These are phyloP conservation scores for Tagetes erecta DNA, from an alignment of 129 eudicot genomes.

Conservation along the genomic window DNA sequence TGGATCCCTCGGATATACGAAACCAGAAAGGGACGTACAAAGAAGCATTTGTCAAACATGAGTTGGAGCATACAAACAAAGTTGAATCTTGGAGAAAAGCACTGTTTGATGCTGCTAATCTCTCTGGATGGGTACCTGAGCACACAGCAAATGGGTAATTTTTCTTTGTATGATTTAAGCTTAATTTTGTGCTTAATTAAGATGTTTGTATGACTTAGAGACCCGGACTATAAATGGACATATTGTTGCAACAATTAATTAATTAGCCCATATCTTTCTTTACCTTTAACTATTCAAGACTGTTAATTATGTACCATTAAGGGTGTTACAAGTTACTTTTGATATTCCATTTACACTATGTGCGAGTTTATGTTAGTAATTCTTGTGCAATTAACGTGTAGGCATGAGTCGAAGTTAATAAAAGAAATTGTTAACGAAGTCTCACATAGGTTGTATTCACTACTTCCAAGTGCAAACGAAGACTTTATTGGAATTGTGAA, in stretches of 20 bases:
- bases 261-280: background rate
- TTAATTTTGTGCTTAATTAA: background rate
- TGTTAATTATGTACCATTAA: background rate
- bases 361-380: background rate
- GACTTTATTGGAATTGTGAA: conserved; percentile 11
- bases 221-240: background rate
- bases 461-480: conserved; percentile 7
- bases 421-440: conserved; percentile 12
- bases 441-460: background rate
- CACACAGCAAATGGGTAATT: background rate
- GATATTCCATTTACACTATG: background rate
- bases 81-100: conserved; percentile 16
- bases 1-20: conserved; percentile 6
- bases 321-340: background rate
- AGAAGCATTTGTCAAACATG: background rate
- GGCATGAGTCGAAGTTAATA: conserved; percentile 6
- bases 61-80: background rate
- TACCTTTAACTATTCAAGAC: background rate
- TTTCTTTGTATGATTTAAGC: background rate
- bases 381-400: background rate
- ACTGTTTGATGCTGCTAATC: background rate
- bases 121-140: background rate
- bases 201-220: background rate
- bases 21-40: background rate
- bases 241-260: background rate